These are phyloP conservation scores for Zopfia rhizophila DNA, from an alignment of 2,329 filamentous ascomycete genomes.

Conservation along the genomic window DNA sequence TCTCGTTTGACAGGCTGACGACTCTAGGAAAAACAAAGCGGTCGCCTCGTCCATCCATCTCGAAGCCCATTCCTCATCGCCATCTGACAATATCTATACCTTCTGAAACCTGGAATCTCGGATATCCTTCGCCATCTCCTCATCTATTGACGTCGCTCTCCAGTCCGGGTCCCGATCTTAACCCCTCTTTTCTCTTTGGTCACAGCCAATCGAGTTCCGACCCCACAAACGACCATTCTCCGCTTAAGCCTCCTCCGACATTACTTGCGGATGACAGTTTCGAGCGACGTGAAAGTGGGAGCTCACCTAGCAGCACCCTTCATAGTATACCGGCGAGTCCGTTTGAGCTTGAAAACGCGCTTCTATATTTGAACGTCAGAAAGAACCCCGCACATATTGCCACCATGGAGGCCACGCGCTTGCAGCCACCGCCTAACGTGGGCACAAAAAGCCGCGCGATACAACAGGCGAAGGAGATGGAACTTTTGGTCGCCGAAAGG, in stretches of 20 bases:
- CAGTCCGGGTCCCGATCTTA: constrained; percentile 13
- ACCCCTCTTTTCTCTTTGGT: neutral
- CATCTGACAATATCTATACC: constrained; percentile 27
- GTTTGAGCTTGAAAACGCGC: constrained; percentile 23
- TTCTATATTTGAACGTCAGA: constrained; percentile 12
- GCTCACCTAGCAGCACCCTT: constrained; percentile 34
- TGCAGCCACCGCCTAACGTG: constrained; percentile 39
- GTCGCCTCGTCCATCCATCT: constrained; percentile 28
- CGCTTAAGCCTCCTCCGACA: constrained; percentile 17
- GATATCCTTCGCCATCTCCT: constrained; percentile 11
- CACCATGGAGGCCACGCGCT: constrained; percentile 43
- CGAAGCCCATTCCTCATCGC: constrained; percentile 36
- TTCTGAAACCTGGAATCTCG: constrained; percentile 19
- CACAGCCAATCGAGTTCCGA: constrained; percentile 36
- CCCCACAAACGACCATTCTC: constrained; percentile 26
- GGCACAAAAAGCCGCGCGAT: constrained; percentile 68
- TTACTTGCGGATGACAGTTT: constrained; percentile 23
- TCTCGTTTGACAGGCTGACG: constrained; percentile 43
- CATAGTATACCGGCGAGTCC: constrained; percentile 39
- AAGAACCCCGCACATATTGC: neutral
- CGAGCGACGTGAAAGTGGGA: constrained; percentile 22
- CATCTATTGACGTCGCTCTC: constrained; percentile 10
- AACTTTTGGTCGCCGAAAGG: constrained; percentile 70
- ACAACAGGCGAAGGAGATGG: constrained; percentile 77
- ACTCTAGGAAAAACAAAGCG: constrained; percentile 32